Base-by-base conservation (phyloP, 352 stramenopile species). In the Phytopythium litorale region DNA sequence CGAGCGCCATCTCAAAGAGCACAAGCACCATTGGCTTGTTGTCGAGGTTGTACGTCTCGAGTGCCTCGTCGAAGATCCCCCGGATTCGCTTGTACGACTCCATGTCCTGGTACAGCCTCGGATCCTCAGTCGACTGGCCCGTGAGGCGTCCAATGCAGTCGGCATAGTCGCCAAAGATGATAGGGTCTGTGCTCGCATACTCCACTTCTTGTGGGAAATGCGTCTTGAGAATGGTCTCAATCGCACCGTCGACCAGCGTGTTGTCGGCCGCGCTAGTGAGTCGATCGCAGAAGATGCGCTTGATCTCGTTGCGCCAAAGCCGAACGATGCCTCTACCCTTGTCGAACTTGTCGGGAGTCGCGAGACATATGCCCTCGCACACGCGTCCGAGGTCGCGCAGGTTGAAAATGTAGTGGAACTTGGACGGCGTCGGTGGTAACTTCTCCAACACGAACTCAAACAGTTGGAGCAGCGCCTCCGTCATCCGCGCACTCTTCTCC, bases 321-420 rank as follows among this genome's bases (percentile, higher is more conserved):
- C 94, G 83, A 38, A 98, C 88, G 37, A 98, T 73, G 7, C 68
- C 72, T 7, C 71, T 55, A 25, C 75, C 67, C 30, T 60, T 82
- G 37, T 87, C 76, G 63, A 97, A 95, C 33, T 84, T 91, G 65
- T 98, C 94, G 0, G 87, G 77, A 1, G 92, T 98, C 12, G 90
- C 90, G 68, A 98, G 92, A 57, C 94, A 99, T 16, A 98, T 73
- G 11, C 96, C 96, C 72, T 99, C 93, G 50, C 93, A 98, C 3
- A 99, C 92, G 12, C 96, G 85, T 0, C 87, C 93, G 16, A 98
- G 70, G 61, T 98, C 96, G 0, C 96, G 83, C n/a, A 98, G 72
- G 48, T 98, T 98, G 71, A 98, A 98, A 55, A 98, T 98, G 70
- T 98, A 98, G 70, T 98, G 94, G 57, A 98, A 98, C 63, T 98